Evolutionary conservation across 2,329 filamentous ascomycete species (phyloP).

Genomic region (Hymenoscyphus repandus): DNA sequence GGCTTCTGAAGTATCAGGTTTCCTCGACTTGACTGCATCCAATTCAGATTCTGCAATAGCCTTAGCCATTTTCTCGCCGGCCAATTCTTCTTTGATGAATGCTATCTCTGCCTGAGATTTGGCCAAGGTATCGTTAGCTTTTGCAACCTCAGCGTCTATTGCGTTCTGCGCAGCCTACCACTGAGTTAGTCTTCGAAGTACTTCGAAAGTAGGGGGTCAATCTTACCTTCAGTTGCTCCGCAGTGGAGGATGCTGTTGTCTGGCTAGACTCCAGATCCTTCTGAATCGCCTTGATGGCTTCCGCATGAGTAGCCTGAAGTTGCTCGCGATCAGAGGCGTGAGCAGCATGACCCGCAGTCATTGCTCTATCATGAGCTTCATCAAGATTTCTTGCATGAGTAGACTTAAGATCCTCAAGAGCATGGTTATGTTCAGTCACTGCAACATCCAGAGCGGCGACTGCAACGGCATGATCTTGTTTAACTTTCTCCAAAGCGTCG

Average conservation of each 20-base stretch:
- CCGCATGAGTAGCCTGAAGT: conserved; percentile 49
- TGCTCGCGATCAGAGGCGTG: conserved; percentile 47
- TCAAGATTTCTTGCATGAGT: conserved; percentile 56
- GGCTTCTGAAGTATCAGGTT: conserved; percentile 41
- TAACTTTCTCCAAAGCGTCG: conserved; percentile 16
- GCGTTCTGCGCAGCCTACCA: conserved; percentile 25
- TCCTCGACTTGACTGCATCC: conserved; percentile 51
- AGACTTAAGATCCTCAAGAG: conserved; percentile 49
- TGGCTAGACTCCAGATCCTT: conserved; percentile 41
- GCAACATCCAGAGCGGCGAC: conserved; percentile 37
- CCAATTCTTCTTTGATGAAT: conserved; percentile 25
- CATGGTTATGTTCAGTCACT: conserved; percentile 48
- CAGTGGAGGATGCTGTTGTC: conserved; percentile 14
- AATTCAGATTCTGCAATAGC: conserved; percentile 46
- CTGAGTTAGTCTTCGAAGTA: conserved; percentile 36
- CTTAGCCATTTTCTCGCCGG: conserved; percentile 41
- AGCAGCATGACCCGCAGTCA: conserved; percentile 43
- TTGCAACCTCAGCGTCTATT: conserved; percentile 42
- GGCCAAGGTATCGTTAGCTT: conserved; percentile 35
- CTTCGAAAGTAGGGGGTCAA: conserved; percentile 14
- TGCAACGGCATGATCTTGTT: conserved; percentile 26
- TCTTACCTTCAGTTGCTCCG: conserved; percentile 25
- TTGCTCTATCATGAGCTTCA: conserved; percentile 46
- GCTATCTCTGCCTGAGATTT: conserved; percentile 25
- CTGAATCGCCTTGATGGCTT: conserved; percentile 37